phyloP scores from a whole-genome alignment of 176 grass and related monocot genomes.

The Oryza australiensis region DNA sequence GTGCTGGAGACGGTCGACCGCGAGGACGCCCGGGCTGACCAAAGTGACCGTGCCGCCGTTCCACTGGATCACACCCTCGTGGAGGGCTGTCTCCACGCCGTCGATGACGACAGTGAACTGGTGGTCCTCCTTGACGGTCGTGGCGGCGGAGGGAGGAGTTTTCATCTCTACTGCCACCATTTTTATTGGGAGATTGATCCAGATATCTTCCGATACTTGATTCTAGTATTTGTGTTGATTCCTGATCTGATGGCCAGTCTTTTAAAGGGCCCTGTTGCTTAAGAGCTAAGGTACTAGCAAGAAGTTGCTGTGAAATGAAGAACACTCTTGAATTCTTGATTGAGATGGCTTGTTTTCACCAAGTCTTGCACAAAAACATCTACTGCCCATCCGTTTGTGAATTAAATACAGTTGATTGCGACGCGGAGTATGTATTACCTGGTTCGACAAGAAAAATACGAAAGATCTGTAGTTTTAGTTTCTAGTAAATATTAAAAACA shows the following conservation, averaged over 20 bases:
- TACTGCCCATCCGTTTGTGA: background rate
- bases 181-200: background rate
- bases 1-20: slow-evolving; percentile 40
- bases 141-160: background rate
- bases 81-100: slow-evolving; percentile 47
- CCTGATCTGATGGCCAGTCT: background rate
- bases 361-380: background rate
- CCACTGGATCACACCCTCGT: slow-evolving; percentile 43
- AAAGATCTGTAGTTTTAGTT: no score
- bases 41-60: slow-evolving; percentile 45
- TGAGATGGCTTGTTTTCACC: background rate
- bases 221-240: background rate
- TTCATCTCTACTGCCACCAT: background rate
- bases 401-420: background rate
- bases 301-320: background rate
- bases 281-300: background rate
- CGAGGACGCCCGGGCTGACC: slow-evolving; percentile 40
- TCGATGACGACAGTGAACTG: slow-evolving; percentile 46
- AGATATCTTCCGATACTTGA: background rate
- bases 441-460: no score
- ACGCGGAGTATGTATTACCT: no score
- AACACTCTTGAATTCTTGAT: background rate
- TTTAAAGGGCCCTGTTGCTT: background rate
- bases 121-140: slow-evolving; percentile 16
- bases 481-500: no score